Base-by-base conservation (phyloP, 2,329 filamentous ascomycete species). In the Trichoderma lentiforme region DNA sequence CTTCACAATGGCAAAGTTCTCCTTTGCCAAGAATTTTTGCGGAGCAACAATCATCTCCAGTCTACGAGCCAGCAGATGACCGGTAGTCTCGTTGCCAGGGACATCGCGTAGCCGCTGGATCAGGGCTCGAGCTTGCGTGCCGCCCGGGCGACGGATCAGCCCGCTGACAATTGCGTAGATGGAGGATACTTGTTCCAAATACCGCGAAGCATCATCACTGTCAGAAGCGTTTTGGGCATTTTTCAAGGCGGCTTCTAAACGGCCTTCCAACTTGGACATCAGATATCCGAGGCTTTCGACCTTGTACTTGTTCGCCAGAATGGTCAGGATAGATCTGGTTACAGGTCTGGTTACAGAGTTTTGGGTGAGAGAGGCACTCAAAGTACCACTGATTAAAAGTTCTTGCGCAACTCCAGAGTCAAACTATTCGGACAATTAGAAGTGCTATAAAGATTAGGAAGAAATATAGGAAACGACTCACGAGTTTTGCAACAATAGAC, bases 251-350 rank as follows among this genome's bases (percentile, higher is more conserved):
- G 18, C 68, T 3, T 73, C 62, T 7, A 79, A 70, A 12, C 74
- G 75, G 24, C 77, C 71, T 68, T 81, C 78, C 1, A 82, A 63
- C 9, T 73, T 70, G 4, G 73, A 18, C 47, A 81, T 75, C 5
- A 82, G 72, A 6, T 73, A 71, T 8, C 73, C 74, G 7, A 77
- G 64, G 7, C 74, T 78, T 73, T 83, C 83, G 21, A 82, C 77
- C 39, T 81, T 81, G 75, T 83, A 81, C 73, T 85, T 86, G 75
- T 86, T 86, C 63, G 83, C 80, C 32, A 86, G 74, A 4, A 83
- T 79, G 3, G 82, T 80, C 12, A 85, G 76, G 12, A 86, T 82
- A 0, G 80, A 81, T 32, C 79, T 76, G 15, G 76, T 76, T 67
- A 78, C 80, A 72, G 78, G 73, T 74, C 76, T 73, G 43, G 75